phyloP scores from a whole-genome alignment of 2,329 filamentous ascomycete genomes.

The Penicillium occitanis region DNA sequence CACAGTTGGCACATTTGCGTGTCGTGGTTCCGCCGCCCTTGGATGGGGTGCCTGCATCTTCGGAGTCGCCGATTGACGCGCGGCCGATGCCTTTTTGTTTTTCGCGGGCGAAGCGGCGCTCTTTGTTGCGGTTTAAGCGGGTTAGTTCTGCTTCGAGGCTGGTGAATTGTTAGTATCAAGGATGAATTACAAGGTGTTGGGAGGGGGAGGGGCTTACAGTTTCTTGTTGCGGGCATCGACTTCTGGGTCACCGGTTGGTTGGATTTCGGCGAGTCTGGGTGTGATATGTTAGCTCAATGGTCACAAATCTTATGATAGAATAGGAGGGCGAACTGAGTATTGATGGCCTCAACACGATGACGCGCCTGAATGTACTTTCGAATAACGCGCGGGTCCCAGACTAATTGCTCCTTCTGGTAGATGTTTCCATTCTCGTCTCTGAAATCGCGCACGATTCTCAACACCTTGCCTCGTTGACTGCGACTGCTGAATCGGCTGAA shows the following conservation, averaged over 20 bases:
- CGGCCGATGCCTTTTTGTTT: slow-evolving; percentile 70
- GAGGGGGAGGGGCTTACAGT: slow-evolving; percentile 44
- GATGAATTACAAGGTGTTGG: neutral
- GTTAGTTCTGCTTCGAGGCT: slow-evolving; percentile 73
- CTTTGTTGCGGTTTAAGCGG: slow-evolving; percentile 86
- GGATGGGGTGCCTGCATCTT: slow-evolving; percentile 49
- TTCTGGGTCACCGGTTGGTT: slow-evolving; percentile 66
- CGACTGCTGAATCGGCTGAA: slow-evolving; percentile 69
- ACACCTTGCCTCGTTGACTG: slow-evolving; percentile 66
- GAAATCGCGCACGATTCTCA: slow-evolving; percentile 72
- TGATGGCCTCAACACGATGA: slow-evolving; percentile 67
- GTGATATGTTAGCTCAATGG: slow-evolving; percentile 21
- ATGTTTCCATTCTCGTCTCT: slow-evolving; percentile 65
- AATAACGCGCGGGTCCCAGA: slow-evolving; percentile 83
- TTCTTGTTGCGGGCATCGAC: slow-evolving; percentile 62
- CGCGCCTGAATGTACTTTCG: slow-evolving; percentile 81
- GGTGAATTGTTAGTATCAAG: slow-evolving; percentile 19
- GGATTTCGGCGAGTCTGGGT: slow-evolving; percentile 57
- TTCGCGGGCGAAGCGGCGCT: slow-evolving; percentile 84
- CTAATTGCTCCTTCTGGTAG: slow-evolving; percentile 57
- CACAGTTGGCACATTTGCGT: slow-evolving; percentile 96
- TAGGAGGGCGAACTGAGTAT: slow-evolving; percentile 63
- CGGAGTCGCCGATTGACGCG: slow-evolving; percentile 47
- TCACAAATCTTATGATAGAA: neutral
- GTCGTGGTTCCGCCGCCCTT: slow-evolving; percentile 64